Evolutionary conservation across 2,329 filamentous ascomycete species (phyloP).

Genomic region (Trichoderma arundinaceum): DNA sequence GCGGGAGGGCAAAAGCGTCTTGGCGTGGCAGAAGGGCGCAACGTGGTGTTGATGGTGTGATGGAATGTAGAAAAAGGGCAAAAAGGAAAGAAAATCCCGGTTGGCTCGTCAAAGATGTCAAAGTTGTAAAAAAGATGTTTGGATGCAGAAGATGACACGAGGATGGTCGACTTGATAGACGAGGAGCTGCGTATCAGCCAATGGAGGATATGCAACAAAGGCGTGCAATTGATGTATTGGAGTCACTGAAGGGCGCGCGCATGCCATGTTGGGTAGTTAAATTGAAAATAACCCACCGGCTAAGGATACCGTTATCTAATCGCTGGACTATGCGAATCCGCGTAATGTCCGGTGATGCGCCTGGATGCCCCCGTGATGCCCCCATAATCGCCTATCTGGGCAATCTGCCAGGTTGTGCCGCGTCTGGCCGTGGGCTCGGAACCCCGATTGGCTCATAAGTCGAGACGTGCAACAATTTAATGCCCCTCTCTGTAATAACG

Average conservation of each 20-base stretch:
- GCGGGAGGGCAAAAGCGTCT: background rate
- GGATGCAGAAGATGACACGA: conserved; percentile 12
- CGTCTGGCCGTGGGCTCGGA: conserved; percentile 21
- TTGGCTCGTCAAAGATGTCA: background rate
- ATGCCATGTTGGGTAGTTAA: conserved; percentile 21
- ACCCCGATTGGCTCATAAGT: conserved; percentile 22
- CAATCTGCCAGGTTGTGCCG: conserved; percentile 27
- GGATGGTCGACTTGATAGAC: background rate
- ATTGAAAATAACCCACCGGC: conserved; percentile 8
- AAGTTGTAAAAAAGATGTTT: background rate
- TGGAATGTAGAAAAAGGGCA: background rate
- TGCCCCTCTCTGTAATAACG: conserved; percentile 21
- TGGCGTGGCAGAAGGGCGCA: background rate
- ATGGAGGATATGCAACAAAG: conserved; percentile 35
- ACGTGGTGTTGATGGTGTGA: background rate
- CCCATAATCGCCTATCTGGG: conserved; percentile 23
- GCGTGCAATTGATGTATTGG: background rate
- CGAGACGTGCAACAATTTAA: conserved; percentile 4
- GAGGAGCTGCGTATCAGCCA: conserved; percentile 27
- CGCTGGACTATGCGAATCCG: background rate
- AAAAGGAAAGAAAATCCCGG: background rate
- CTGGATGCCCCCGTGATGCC: background rate
- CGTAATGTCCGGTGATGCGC: conserved; percentile 18
- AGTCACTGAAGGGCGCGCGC: background rate
- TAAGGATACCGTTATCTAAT: conserved; percentile 21